Evolutionary conservation across 140 eudicot species (phyloP), one percentile per base, ranked within the genome.

Genomic region (Erigeron philadelphicus): DNA sequence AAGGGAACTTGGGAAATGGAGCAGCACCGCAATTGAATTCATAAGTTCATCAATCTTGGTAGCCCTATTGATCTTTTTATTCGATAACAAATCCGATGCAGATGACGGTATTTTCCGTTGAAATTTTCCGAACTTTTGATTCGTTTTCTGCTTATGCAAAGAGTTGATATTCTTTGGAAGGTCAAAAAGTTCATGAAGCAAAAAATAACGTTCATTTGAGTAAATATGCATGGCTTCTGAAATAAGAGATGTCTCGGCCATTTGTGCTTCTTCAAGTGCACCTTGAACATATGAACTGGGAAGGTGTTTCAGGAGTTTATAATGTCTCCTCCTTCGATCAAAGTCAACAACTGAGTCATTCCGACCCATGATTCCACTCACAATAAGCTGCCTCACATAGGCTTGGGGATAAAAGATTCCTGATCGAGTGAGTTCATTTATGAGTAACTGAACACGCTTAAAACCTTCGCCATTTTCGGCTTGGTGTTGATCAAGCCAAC

Each of bases 401-500:
- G 90, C 95, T 72, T 73, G 91, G 8, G 99, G 99, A 64, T 84
- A 87, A 72, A 94, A 94, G 17, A 94, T 77, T 9, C 97, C 99
- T 18, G 86, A 80, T 2, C 88, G 77, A 49, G 79, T 85, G 35
- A 94, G 84, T 64, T 94, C 99, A 9, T 80, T 78, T 19, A 89
- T 60, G 31, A 94, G 86, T 56, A 94, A 79, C 66, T 94, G 95
- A 75, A 94, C 84, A 15, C 97, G 90, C 78, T 83, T 89, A 75
- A 85, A 82, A 75, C 97, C 97, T 83, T 94, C 96, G 15, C 82
- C 83, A 41, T 67, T 82, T 31, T 87, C 86, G 64, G 85, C 76
- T 58, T 94, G 95, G 81, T 94, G 99, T 45, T 89, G 99, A 79
- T 94, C 99, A 23, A 94, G 73, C 99, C 99, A 94, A 55, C 99